These are phyloP conservation scores for Trypanosoma cruzi DNA, from an alignment of 208 protist species.

Conservation along the genomic window DNA sequence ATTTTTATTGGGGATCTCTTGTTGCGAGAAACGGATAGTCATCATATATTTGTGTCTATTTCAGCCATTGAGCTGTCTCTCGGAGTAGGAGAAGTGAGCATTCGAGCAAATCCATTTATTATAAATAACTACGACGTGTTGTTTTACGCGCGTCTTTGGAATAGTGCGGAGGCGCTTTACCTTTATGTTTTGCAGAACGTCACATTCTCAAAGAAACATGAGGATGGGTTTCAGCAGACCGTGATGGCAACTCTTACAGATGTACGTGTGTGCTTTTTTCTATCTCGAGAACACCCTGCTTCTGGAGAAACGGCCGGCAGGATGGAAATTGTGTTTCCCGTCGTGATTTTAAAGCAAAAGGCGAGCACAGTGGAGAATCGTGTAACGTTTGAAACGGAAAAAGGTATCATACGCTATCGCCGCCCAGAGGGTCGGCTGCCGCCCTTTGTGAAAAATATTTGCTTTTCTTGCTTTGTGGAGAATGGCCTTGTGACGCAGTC, in stretches of 20 bases:
- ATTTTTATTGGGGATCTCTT: constrained; percentile 21
- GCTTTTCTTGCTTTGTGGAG: constrained; percentile 20
- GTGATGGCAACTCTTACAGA: constrained; percentile 26
- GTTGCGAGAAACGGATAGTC: constrained; percentile 9
- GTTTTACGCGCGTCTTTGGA: constrained; percentile 27
- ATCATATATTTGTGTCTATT: constrained; percentile 10
- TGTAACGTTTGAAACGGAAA: constrained; percentile 30
- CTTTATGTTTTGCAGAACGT: constrained; percentile 21
- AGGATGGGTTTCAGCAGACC: constrained; percentile 33
- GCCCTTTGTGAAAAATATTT: constrained; percentile 30
- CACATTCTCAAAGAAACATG: constrained; percentile 28
- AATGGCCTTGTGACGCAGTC: constrained; percentile 22
- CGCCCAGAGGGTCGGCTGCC: constrained; percentile 14
- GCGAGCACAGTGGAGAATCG: constrained; percentile 9
- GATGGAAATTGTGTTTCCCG: constrained; percentile 28
- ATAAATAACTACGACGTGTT: constrained; percentile 32
- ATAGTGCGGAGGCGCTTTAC: constrained; percentile 15
- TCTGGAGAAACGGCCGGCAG: background rate
- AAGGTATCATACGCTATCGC: constrained; percentile 23
- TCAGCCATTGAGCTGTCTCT: constrained; percentile 20
- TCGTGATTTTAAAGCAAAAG: constrained; percentile 23
- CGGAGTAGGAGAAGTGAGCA: constrained; percentile 27
- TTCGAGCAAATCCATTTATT: constrained; percentile 20
- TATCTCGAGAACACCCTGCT: background rate
- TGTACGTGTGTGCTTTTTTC: constrained; percentile 25